These are phyloP conservation scores for Cryphonectria japonica DNA, from an alignment of 2,329 filamentous ascomycete species.

Conservation along the genomic window DNA sequence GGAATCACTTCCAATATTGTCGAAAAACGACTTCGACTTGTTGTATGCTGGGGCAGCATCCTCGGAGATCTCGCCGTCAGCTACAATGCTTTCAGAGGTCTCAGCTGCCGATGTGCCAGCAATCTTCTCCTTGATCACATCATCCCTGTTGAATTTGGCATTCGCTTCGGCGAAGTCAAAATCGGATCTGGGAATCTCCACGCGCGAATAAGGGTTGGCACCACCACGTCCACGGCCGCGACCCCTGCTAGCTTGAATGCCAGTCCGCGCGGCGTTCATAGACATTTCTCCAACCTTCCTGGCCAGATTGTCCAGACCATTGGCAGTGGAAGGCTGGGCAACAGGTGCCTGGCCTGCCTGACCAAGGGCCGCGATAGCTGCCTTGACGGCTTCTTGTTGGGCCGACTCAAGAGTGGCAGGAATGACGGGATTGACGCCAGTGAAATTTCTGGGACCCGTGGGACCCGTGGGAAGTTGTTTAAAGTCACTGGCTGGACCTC, in stretches of 20 bases:
- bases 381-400: conserved; percentile 65
- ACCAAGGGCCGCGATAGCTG: conserved; percentile 75
- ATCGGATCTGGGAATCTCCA: conserved; percentile 88
- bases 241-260: conserved; percentile 48
- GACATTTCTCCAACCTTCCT: conserved; percentile 80
- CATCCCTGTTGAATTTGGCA: conserved; percentile 86
- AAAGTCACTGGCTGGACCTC: conserved; percentile 23
- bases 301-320: conserved; percentile 70
- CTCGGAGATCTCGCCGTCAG: conserved; percentile 13
- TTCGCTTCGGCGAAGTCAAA: conserved; percentile 90
- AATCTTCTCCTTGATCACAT: conserved; percentile 86
- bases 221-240: conserved; percentile 35
- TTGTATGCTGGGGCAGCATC: conserved; percentile 67
- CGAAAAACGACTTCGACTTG: conserved; percentile 90
- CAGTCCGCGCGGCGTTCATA: conserved; percentile 59
- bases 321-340: conserved; percentile 44
- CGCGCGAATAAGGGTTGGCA: conserved; percentile 60
- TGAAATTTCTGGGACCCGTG: conserved; percentile 40
- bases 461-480: conserved; percentile 53
- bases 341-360: conserved; percentile 39
- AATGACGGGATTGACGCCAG: conserved; percentile 66
- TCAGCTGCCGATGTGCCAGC: conserved; percentile 69
- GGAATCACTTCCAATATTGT: conserved; percentile 95
- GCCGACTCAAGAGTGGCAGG: conserved; percentile 55
- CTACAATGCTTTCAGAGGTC: conserved; percentile 44